Evolutionary conservation across 352 stramenopile genomes (phyloP).

Genomic region (Globisporangium emineosum): DNA sequence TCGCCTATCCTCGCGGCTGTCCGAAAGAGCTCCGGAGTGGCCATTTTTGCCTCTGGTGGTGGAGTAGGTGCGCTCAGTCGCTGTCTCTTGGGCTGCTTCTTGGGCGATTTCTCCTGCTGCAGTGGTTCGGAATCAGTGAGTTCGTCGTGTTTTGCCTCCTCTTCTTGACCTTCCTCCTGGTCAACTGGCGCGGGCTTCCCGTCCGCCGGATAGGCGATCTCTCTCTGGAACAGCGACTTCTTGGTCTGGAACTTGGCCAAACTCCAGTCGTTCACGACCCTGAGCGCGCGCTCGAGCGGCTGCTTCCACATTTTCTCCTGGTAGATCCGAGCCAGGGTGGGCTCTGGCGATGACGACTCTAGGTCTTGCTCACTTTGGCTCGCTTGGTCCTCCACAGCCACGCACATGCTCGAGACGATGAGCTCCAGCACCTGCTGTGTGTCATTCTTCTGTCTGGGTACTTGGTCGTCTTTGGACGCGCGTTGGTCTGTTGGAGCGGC

Average conservation of each 20-base stretch:
- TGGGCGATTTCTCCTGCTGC: neutral
- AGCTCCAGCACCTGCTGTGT: neutral
- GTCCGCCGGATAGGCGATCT: slow-evolving; percentile 1
- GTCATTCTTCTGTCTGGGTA: neutral
- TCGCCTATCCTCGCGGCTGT: slow-evolving; percentile 11
- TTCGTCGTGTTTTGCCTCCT: neutral
- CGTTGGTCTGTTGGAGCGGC: neutral
- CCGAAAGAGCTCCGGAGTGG: neutral
- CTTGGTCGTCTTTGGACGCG: neutral
- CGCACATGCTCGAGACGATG: slow-evolving; percentile 14
- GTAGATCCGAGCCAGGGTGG: slow-evolving; percentile 1
- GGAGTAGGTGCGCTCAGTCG: neutral
- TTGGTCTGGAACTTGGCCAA: slow-evolving; percentile 8
- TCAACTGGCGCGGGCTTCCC: neutral
- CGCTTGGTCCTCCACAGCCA: neutral
- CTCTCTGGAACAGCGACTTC: neutral
- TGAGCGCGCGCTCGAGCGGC: slow-evolving; percentile 11
- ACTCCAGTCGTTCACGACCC: slow-evolving; percentile 9
- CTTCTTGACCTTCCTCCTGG: neutral
- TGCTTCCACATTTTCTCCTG: slow-evolving; percentile 1
- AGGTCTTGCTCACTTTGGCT: neutral
- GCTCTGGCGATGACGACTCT: neutral
- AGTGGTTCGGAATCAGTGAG: neutral
- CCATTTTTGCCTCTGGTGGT: neutral
- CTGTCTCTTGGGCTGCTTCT: neutral